Base-by-base conservation (phyloP, 1,139 yeast species). In the Debaryomyces nepalensis region DNA sequence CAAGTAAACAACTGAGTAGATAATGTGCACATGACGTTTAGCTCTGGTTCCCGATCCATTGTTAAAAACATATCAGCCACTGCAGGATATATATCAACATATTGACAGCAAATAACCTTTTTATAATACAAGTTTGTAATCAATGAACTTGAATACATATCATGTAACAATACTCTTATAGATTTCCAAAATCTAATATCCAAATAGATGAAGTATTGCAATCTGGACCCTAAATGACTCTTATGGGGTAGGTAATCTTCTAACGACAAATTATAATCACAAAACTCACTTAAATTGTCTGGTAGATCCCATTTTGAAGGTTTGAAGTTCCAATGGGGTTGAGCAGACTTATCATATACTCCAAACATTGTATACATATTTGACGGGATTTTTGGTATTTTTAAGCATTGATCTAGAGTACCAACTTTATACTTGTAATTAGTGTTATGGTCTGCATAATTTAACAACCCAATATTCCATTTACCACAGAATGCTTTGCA, bases 1-100 rank as follows among this genome's bases (percentile, higher is more conserved):
- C 95, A 84, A 1, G 96, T 89, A 58, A 90, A 90, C 9, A 91
- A 68, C 59, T 93, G 97, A 1, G 96, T 87, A 0, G 97, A 86
- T 15, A 93, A 58, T 6, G 83, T 75, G 26, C 84, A 74, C 79
- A 90, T 81, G 16, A 89, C 73, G 29, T 90, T 86, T 48, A 79
- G 72, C 52, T 91, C 97, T 0, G 96, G 95, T 47, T 90, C 97
- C 36, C 91, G 70, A 48, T 87, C 96, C 42, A 81, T 75, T 0
- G 78, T 72, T 45, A 84, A 75, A 59, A 79, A 89, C 74, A 79
- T 77, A 52, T 89, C 91, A 0, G 89, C 82, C n/a, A 90, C 66
- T 3, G 79, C 75, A 0, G 95, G 90, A 58, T 91, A 90, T 0
- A 89, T 70, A 52, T 89, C 95, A 33, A 90, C 86, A 56, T 89